Conservation (phyloP, 768 basidiomycete species). For the Leccinum aurantiacum region DNA sequence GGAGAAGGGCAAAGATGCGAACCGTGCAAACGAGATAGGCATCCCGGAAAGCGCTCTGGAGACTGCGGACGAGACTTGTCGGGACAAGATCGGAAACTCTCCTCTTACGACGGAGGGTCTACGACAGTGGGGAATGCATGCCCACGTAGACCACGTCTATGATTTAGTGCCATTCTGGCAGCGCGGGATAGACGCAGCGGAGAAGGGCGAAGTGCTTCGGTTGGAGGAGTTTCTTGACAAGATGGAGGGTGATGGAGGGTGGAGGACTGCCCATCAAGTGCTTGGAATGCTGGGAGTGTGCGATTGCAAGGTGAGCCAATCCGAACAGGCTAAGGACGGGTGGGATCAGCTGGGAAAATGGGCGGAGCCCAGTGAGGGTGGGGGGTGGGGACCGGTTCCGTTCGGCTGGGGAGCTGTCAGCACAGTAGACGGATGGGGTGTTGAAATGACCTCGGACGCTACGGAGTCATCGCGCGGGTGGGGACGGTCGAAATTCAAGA, state of each 20-base stretch:
- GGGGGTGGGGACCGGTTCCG: slow-evolving; percentile 12
- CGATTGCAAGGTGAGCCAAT: slow-evolving; percentile 11
- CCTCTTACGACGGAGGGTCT: slow-evolving; percentile 32
- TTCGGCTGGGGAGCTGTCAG: slow-evolving; percentile 13
- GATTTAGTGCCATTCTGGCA: slow-evolving; percentile 59
- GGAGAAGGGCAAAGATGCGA: not conserved
- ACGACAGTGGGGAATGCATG: slow-evolving; percentile 30
- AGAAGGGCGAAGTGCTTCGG: slow-evolving; percentile 42
- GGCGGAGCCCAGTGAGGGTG: not conserved
- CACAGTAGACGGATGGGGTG: slow-evolving; percentile 17
- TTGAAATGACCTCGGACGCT: slow-evolving; percentile 18
- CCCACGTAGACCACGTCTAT: slow-evolving; percentile 45
- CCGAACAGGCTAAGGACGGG: slow-evolving; percentile 1
- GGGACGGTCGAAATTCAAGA: slow-evolving; percentile 10
- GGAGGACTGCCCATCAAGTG: slow-evolving; percentile 30
- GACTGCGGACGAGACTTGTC: slow-evolving; percentile 23
- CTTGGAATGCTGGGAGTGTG: slow-evolving; percentile 29
- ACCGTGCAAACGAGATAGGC: not conserved
- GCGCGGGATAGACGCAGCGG: slow-evolving; percentile 46
- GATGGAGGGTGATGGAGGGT: slow-evolving; percentile 37
- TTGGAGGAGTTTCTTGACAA: slow-evolving; percentile 48
- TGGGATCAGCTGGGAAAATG: not conserved
- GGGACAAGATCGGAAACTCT: slow-evolving; percentile 32
- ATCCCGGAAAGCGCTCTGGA: slow-evolving; percentile 9
- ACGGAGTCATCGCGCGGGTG: slow-evolving; percentile 24